phyloP scores from a whole-genome alignment of 2,329 filamentous ascomycete species.

The Malbranchea zuffiana region DNA sequence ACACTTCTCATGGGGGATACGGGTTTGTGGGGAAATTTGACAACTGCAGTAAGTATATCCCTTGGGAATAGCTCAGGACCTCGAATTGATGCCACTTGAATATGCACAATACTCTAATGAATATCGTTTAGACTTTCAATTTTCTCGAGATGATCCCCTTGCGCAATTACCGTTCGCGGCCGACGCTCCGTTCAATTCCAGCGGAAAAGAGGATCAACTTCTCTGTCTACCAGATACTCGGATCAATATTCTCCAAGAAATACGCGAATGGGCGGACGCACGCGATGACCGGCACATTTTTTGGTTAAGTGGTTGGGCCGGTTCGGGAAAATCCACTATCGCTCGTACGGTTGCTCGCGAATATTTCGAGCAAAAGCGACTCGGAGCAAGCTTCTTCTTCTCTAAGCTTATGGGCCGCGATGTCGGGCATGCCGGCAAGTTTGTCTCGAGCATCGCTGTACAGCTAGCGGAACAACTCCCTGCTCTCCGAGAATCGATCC shows the following conservation, averaged over 20 bases:
- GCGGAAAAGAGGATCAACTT: neutral
- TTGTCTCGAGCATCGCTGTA: conserved; percentile 19
- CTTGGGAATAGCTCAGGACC: too few species aligned
- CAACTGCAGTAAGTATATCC: too few species aligned
- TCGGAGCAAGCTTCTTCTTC: conserved; percentile 22
- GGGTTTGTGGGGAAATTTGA: too few species aligned
- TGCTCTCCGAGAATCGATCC: neutral
- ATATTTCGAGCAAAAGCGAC: conserved; percentile 4
- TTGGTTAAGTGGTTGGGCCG: conserved; percentile 22
- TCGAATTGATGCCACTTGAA: too few species aligned
- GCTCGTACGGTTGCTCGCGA: conserved; percentile 10
- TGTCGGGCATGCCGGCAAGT: conserved; percentile 12
- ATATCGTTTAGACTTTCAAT: too few species aligned
- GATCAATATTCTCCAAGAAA: conserved; percentile 15
- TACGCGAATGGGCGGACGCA: conserved; percentile 13
- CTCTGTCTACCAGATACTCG: conserved; percentile 16
- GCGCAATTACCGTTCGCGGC: neutral
- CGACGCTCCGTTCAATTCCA: neutral
- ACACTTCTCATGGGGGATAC: too few species aligned
- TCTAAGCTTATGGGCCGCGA: too few species aligned
- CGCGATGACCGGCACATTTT: conserved; percentile 16
- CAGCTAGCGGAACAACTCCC: conserved; percentile 6
- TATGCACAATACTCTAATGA: too few species aligned
- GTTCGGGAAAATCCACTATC: conserved; percentile 12
- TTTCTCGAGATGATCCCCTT: too few species aligned